Evolutionary conservation across 73 alveolate genomes (phyloP).

Genomic region (Tetrahymena malaccensis): DNA sequence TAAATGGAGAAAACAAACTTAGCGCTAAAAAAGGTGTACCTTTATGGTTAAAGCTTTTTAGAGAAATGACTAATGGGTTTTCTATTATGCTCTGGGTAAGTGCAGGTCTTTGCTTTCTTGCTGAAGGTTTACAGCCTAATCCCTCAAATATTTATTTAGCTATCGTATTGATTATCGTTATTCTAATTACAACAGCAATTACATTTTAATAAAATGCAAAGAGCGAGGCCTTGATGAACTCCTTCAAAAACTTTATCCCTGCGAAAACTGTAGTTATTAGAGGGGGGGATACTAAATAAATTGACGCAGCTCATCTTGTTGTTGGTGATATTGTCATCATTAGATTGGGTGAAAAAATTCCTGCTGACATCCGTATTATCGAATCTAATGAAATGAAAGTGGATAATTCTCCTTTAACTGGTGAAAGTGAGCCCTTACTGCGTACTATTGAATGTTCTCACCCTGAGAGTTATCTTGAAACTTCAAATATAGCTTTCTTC

Average conservation of each 20-base stretch:
- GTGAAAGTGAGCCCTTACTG: conserved; percentile 79
- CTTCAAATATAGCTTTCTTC: conserved; percentile 79
- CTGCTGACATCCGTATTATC: conserved; percentile 81
- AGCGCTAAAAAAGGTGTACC: conserved; percentile 57
- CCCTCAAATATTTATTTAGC: conserved; percentile 56
- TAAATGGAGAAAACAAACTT: conserved; percentile 49
- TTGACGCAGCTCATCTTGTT: conserved; percentile 62
- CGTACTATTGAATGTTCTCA: conserved; percentile 69
- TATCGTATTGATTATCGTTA: conserved; percentile 44
- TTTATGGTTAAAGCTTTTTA: conserved; percentile 47
- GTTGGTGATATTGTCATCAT: conserved; percentile 85
- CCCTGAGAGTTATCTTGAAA: conserved; percentile 78
- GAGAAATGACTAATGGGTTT: conserved; percentile 63
- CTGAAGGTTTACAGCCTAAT: conserved; percentile 45
- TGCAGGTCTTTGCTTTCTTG: conserved; percentile 55
- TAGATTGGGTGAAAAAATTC: conserved; percentile 75
- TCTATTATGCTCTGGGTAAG: conserved; percentile 61
- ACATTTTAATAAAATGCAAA: conserved; percentile 48
- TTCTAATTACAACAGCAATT: conserved; percentile 53
- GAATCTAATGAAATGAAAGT: conserved; percentile 78
- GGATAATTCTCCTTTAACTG: conserved; percentile 87
- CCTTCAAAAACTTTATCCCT: conserved; percentile 66
- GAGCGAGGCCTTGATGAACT: conserved; percentile 64
- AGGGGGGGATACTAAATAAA: conserved; percentile 51
- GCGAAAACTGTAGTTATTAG: conserved; percentile 64